These are phyloP conservation scores for Leccinellum luteum DNA, from an alignment of 768 basidiomycete genomes.

Conservation along the genomic window DNA sequence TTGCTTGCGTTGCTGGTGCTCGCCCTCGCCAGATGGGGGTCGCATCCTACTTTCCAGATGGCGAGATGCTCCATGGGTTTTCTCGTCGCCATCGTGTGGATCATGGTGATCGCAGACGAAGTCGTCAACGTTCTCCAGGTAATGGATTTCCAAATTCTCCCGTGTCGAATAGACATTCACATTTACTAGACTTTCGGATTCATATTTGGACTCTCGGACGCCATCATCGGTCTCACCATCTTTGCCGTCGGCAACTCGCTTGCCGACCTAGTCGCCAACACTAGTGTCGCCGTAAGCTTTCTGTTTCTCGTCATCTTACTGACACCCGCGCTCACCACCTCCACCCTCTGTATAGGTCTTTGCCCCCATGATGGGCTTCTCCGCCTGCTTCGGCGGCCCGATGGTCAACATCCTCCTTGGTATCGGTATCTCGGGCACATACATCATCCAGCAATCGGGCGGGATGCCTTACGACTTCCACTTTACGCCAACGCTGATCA, in stretches of 20 bases:
- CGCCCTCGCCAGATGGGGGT: slow-evolving; percentile 58
- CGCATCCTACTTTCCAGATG: slow-evolving; percentile 55
- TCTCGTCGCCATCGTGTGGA: slow-evolving; percentile 89
- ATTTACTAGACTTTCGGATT: slow-evolving; percentile 76
- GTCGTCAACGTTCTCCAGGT: slow-evolving; percentile 90
- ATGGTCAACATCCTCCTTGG: slow-evolving; percentile 92
- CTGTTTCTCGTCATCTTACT: not conserved
- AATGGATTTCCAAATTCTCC: slow-evolving; percentile 9
- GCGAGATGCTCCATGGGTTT: slow-evolving; percentile 90
- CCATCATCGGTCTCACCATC: slow-evolving; percentile 94
- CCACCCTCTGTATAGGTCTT: slow-evolving; percentile 53
- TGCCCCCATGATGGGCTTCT: slow-evolving; percentile 92
- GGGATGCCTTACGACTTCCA: slow-evolving; percentile 63
- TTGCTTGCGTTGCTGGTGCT: slow-evolving; percentile 53
- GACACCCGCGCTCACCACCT: not conserved
- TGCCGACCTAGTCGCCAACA: slow-evolving; percentile 95
- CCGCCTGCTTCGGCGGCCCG: slow-evolving; percentile 90
- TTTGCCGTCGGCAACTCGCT: slow-evolving; percentile 97
- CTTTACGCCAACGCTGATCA: slow-evolving; percentile 80
- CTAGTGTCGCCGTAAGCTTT: slow-evolving; percentile 78
- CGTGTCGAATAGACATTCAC: not conserved
- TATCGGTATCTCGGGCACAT: slow-evolving; percentile 87
- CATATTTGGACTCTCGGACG: slow-evolving; percentile 94
- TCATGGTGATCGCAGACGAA: slow-evolving; percentile 97
- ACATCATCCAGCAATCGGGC: slow-evolving; percentile 64